Percentiles rank a stretch among this genome's conserved stretches.
These are phyloP conservation scores for Fusarium annulatum DNA, from an alignment of 2,329 filamentous ascomycete species.

Conservation along the genomic window DNA sequence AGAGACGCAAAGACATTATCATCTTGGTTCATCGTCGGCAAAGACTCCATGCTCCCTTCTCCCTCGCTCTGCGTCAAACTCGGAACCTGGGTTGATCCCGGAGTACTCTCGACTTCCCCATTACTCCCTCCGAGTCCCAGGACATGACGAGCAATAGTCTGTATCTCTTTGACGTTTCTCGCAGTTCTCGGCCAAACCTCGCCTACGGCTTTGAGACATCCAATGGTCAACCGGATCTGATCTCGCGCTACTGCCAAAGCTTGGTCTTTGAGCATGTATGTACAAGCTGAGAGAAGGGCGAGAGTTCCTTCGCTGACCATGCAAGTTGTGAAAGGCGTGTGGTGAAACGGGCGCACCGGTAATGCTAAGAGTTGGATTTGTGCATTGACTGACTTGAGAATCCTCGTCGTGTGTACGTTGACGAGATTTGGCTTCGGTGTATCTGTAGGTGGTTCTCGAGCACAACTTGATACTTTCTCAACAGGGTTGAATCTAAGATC, in stretches of 20 bases:
- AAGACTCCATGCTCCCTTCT: background rate
- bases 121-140: background rate
- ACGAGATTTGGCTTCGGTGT: conserved; percentile 16
- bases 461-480: conserved; percentile 27
- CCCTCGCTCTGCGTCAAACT: background rate
- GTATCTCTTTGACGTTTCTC: conserved; percentile 32
- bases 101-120: background rate
- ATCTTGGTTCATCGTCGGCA: fast-evolving
- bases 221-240: conserved; percentile 31
- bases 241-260: conserved; percentile 23
- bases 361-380: conserved; percentile 27
- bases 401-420: conserved; percentile 27
- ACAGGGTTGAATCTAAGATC: conserved; percentile 31
- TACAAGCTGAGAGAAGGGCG: conserved; percentile 23
- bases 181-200: conserved; percentile 30
- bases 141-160: conserved; percentile 35
- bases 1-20: background rate
- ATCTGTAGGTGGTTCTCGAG: conserved; percentile 18
- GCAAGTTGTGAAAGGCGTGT: conserved; percentile 31
- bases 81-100: background rate
- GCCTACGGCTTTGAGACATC: conserved; percentile 15
- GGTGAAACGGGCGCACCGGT: conserved; percentile 12
- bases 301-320: conserved; percentile 37
- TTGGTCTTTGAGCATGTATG: conserved; percentile 10
- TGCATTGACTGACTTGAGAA: conserved; percentile 28